Evolutionary conservation across 139 green algal species (phyloP).

Genomic region (Chlamydomonas sp.): DNA sequence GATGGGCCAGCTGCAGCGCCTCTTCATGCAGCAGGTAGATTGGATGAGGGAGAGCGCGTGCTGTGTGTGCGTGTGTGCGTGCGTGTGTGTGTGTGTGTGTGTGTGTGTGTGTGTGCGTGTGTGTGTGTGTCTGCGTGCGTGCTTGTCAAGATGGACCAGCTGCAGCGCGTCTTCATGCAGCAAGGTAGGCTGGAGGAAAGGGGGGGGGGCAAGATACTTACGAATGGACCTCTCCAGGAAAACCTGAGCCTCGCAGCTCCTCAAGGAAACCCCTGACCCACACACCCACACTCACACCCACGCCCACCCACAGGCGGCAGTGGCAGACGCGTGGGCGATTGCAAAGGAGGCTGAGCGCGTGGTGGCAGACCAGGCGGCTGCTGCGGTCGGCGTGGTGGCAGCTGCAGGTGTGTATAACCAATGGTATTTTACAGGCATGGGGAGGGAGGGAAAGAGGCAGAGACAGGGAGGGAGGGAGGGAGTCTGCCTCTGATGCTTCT

Average conservation of each 20-base stretch:
- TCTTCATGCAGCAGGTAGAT: slow-evolving; percentile 48
- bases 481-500: no score
- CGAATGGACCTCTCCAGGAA: no score
- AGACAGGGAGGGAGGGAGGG: no score
- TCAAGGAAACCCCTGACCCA: no score
- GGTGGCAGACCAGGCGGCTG: background rate
- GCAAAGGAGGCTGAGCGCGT: slow-evolving; percentile 18
- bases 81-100: slow-evolving; percentile 10
- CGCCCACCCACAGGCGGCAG: no score
- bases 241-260: no score
- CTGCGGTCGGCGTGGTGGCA: background rate
- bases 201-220: no score
- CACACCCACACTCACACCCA: background rate
- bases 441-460: no score
- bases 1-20: slow-evolving; percentile 61
- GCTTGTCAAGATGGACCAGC: slow-evolving; percentile 48
- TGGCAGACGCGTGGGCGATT: slow-evolving; percentile 42
- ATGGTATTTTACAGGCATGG: no score
- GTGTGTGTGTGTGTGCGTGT: slow-evolving; percentile 10
- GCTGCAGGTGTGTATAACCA: background rate
- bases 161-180: slow-evolving; percentile 58
- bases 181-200: no score
- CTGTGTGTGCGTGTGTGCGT: slow-evolving; percentile 1
- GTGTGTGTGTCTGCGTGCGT: no score
- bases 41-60: no score